A percentile compares a stretch with the other conserved stretches of the same genome.
Evolutionary conservation across 352 stramenopile species (phyloP).

Genomic region (Hyaloperonospora arabidopsidis): DNA sequence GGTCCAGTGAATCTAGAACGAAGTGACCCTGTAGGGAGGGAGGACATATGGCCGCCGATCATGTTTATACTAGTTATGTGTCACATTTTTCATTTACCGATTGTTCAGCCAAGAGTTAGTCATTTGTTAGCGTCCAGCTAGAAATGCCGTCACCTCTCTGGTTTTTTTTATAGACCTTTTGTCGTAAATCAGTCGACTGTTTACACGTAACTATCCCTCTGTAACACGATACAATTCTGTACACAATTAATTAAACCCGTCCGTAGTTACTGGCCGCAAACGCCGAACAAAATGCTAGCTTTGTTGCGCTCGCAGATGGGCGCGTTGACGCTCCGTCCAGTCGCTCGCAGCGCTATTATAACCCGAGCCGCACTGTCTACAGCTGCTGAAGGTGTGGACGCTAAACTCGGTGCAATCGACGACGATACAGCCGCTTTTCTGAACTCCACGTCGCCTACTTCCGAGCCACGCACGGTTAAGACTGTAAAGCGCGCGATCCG

Average conservation of each 20-base stretch:
- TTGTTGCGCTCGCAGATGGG: constrained; percentile 50
- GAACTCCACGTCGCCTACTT: constrained; percentile 42
- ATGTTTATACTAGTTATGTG: too few relatives aligned
- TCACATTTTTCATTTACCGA: too few relatives aligned
- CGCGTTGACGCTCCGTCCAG: constrained; percentile 50
- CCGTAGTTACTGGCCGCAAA: constrained; percentile 8
- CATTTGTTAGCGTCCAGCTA: too few relatives aligned
- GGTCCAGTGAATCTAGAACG: constrained; percentile 1
- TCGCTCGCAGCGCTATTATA: constrained; percentile 22
- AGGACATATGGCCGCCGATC: too few relatives aligned
- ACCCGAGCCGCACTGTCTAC: constrained; percentile 38
- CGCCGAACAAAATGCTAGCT: constrained; percentile 41
- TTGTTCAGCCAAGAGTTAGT: too few relatives aligned
- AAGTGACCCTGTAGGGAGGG: too few relatives aligned
- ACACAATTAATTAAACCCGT: neutral
- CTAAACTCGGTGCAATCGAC: constrained; percentile 15
- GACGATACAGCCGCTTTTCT: constrained; percentile 57
- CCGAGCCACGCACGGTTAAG: constrained; percentile 52
- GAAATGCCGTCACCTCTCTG: too few relatives aligned
- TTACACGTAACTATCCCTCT: too few relatives aligned
- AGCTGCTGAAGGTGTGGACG: constrained; percentile 12
- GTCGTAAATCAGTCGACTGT: too few relatives aligned
- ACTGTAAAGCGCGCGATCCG: constrained; percentile 81
- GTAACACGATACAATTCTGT: neutral
- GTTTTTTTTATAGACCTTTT: too few relatives aligned